phyloP scores from a whole-genome alignment of 2,329 filamentous ascomycete genomes.

The Arthrobotrys pseudoclavata region DNA sequence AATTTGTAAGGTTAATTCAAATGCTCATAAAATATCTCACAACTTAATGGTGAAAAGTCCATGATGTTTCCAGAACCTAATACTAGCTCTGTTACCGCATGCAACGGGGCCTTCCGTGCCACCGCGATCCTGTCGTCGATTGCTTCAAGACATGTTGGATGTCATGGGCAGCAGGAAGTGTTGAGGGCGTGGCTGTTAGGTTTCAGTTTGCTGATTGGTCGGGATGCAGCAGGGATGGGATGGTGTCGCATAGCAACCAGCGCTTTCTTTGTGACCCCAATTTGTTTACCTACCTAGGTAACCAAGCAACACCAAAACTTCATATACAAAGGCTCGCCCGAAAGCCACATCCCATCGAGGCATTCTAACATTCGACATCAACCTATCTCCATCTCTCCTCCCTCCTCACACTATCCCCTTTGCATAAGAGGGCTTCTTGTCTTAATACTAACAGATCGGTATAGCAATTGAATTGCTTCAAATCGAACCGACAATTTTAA shows the following conservation, averaged over 20 bases:
- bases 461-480: slow-evolving; percentile 21
- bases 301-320: slow-evolving; percentile 43
- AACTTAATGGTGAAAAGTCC: no score
- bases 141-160: neutral
- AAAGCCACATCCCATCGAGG: slow-evolving; percentile 40
- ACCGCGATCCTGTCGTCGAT: no score
- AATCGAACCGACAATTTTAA: neutral
- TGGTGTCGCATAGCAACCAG: slow-evolving; percentile 58
- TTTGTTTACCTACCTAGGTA: slow-evolving; percentile 43
- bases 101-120: no score
- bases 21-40: no score
- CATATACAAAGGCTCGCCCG: slow-evolving; percentile 55
- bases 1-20: no score
- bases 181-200: slow-evolving; percentile 19
- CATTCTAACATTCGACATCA: slow-evolving; percentile 44
- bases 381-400: slow-evolving; percentile 10
- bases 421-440: slow-evolving; percentile 11
- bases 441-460: neutral
- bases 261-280: neutral
- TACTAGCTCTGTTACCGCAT: no score
- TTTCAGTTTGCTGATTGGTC: slow-evolving; percentile 23
- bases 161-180: neutral
- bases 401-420: slow-evolving; percentile 2
- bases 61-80: no score
- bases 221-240: neutral